Base-by-base conservation (phyloP, 192 early-diverging fungal species). In the Rhizophlyctis rosea region DNA sequence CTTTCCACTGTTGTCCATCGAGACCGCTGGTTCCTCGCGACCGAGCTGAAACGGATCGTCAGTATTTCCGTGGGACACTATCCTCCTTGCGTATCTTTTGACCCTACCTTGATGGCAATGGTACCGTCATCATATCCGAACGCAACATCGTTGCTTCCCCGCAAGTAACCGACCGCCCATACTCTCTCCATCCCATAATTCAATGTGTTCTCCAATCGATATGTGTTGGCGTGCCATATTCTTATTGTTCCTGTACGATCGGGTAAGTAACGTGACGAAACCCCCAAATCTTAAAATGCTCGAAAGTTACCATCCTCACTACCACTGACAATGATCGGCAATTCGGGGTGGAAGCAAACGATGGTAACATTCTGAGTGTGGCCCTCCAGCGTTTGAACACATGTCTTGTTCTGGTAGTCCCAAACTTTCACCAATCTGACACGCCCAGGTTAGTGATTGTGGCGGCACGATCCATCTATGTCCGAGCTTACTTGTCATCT, bases 351-450 rank as follows among this genome's bases (percentile, higher is more conserved):
- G 81, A 88, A 99, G 7, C 81, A 78, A 7, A 91, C 90, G 47
- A 91, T 86, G 16, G 85, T 91, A 3, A 95, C 94, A 65, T 99
- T 97, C 51, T 96, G 88, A 5, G 90, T 82, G 73, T 99, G 97
- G 5, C 97, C 97, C 75, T 98, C 95, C 56, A 99, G 84, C 4
- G 96, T 99, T 75, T 96, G 94, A 14, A 99, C 95, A 71, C 96
- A 98, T 21, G 92, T 93, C 76, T 96, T 98, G 85, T 98, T 99
- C 70, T 98, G 96, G 72, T 98, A 98, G 72, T 99, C 97, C 97
- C 97, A 99, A 33, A 99, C 88, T 60, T 96, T 97, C 64, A 91
- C 85, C 32, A 86, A 60, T 34, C 88, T 90, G 58, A 3, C 16
- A 25, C 29, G 44, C 1, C 29, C n/a, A n/a, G n/a, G n/a, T n/a